phyloP scores from a whole-genome alignment of 306 rosid genomes.

The Inga oerstediana region DNA sequence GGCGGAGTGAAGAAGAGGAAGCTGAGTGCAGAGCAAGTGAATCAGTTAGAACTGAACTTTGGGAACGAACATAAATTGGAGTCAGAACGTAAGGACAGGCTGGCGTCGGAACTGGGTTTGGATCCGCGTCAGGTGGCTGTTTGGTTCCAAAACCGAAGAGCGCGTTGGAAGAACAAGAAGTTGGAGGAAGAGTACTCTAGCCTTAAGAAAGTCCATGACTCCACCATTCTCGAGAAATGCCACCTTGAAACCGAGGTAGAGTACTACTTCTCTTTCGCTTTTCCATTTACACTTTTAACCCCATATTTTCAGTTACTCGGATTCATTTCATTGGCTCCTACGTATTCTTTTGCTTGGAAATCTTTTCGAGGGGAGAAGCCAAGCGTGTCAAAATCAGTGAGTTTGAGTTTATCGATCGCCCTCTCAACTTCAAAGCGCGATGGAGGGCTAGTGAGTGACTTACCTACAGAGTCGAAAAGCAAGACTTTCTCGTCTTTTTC shows the following conservation, averaged over 20 bases:
- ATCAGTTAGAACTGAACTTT: slow-evolving; percentile 63
- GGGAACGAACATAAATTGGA: slow-evolving; percentile 83
- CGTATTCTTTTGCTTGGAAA: slow-evolving; percentile 20
- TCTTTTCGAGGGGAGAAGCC: neutral
- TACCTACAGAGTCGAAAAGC: neutral
- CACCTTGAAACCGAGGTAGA: slow-evolving; percentile 75
- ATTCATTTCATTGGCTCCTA: slow-evolving; percentile 24
- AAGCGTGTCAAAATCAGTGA: neutral
- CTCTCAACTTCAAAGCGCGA: neutral
- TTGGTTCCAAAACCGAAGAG: slow-evolving; percentile 96
- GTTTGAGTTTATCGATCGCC: slow-evolving; percentile 17
- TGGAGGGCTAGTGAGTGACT: neutral
- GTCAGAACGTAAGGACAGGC: slow-evolving; percentile 72
- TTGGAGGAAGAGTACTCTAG: slow-evolving; percentile 75
- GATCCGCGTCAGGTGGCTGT: slow-evolving; percentile 95
- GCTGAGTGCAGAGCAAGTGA: slow-evolving; percentile 72
- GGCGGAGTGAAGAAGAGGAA: slow-evolving; percentile 68
- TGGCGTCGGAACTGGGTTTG: slow-evolving; percentile 82
- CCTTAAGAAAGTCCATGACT: slow-evolving; percentile 62
- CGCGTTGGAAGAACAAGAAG: slow-evolving; percentile 96
- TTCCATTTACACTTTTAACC: neutral
- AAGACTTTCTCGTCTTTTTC: neutral
- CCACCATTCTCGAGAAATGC: slow-evolving; percentile 59
- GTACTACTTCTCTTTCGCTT: neutral
- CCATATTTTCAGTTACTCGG: neutral